These are phyloP conservation scores for Vigna unguiculata DNA, from an alignment of 306 rosid species.

Conservation along the genomic window DNA sequence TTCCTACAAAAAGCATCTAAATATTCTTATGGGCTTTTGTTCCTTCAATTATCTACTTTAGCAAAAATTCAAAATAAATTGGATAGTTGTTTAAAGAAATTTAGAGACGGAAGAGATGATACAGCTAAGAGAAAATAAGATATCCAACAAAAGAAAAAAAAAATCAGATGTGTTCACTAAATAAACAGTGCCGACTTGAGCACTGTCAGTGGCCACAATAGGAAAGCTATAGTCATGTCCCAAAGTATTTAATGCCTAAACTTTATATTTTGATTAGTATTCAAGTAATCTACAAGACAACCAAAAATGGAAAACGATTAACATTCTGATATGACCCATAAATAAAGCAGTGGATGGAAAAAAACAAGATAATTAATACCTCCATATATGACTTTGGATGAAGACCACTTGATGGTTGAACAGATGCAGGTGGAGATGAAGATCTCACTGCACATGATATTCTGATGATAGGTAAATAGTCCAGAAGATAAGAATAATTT, in stretches of 20 bases:
- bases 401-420: conserved; percentile 72
- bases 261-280: conserved; percentile 1
- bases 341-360: conserved; percentile 9
- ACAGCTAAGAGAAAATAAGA: conserved; percentile 14
- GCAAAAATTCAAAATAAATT: neutral
- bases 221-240: conserved; percentile 24
- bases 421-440: conserved; percentile 72
- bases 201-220: conserved; percentile 5
- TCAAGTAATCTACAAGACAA: conserved; percentile 17
- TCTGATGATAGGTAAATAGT: conserved; percentile 32
- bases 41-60: neutral
- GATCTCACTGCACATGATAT: conserved; percentile 75
- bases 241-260: conserved; percentile 24
- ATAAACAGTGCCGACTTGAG: conserved; percentile 21
- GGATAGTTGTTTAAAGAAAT: neutral
- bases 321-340: neutral
- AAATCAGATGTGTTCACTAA: conserved; percentile 13
- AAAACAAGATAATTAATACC: conserved; percentile 51
- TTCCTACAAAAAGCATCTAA: neutral
- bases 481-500: conserved; percentile 26
- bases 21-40: neutral
- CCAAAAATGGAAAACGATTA: neutral
- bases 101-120: neutral
- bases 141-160: neutral
- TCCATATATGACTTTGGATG: conserved; percentile 86